Evolutionary conservation across 78 protist species (phyloP).

Genomic region (Tieghemostelium lacteum): DNA sequence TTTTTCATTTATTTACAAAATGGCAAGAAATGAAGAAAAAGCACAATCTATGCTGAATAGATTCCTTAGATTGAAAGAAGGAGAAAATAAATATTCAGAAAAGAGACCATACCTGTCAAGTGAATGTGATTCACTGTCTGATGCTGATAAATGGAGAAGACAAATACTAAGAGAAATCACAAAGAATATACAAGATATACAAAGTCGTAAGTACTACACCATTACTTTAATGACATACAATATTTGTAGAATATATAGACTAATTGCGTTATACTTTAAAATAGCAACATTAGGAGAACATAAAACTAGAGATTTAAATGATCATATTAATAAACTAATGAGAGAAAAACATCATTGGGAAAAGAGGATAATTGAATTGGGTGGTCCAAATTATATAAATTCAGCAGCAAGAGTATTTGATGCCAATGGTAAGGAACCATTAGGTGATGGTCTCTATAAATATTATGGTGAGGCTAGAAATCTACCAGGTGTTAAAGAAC

Average conservation of each 20-base stretch:
- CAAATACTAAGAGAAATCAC: slow-evolving; percentile 87
- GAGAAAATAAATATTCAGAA: slow-evolving; percentile 18
- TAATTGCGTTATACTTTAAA: slow-evolving; percentile 14
- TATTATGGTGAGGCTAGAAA: slow-evolving; percentile 98
- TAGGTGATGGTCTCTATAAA: slow-evolving; percentile 62
- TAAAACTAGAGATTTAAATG: slow-evolving; percentile 96
- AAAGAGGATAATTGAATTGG: slow-evolving; percentile 91
- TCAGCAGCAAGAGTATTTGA: slow-evolving; percentile 42
- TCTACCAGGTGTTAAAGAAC: slow-evolving; percentile 97
- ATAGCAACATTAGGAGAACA: slow-evolving; percentile 92
- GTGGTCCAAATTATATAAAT: slow-evolving; percentile 88
- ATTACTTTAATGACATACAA: not conserved
- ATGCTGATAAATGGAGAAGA: slow-evolving; percentile 91
- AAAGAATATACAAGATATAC: slow-evolving; percentile 91
- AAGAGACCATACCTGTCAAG: slow-evolving; percentile 85
- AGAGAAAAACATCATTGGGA: slow-evolving; percentile 97
- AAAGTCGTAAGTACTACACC: slow-evolving; percentile 81
- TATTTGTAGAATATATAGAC: not conserved
- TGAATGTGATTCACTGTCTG: slow-evolving; percentile 68
- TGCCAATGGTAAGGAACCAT: slow-evolving; percentile 68
- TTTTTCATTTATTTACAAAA: not conserved
- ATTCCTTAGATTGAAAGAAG: slow-evolving; percentile 78
- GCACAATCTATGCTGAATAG: slow-evolving; percentile 95
- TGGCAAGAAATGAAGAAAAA: slow-evolving; percentile 97
- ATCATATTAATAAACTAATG: slow-evolving; percentile 94